Base-by-base conservation (phyloP, 345 rosid species). In the Litchi chinensis region DNA sequence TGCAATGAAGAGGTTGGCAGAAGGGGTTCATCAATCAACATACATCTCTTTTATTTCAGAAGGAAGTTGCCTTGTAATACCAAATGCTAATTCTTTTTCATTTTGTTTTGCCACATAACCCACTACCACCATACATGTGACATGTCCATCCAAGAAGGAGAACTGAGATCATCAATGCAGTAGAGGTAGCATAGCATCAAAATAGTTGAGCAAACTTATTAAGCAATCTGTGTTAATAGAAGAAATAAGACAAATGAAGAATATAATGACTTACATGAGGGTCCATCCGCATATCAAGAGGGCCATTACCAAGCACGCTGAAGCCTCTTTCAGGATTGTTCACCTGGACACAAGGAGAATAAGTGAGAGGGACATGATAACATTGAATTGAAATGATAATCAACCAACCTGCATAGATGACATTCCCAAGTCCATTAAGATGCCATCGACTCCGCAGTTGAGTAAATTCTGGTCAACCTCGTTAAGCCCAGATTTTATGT, bases 261-360 rank as follows among this genome's bases (percentile, higher is more conserved):
- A 46, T 46, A 32, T 3, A 46, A 3, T 8, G 0, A 46, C 74
- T 78, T 73, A 93, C 98, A 92, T 88, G 93, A 77, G 98, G 95
- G 87, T 95, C 98, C 96, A 95, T 95, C 2, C 97, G 88, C 99
- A 95, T 95, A 70, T 95, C 99, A 81, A 95, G 99, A 79, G 99
- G 99, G 56, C 99, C 98, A 54, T 91, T 78, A 50, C 83, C 87
- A 78, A 92, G 93, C 44, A 91, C 89, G 46, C 98, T 90, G 86
- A 95, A 95, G 66, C 99, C 99, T 85, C 99, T 86, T 54, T 86
- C 88, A 0, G 99, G 93, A 88, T 88, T 89, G 87, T 95, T 91
- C 32, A 95, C 97, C 99, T 93, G 82, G 52, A n/a, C 77, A 71
- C 44, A 59, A 60, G 16, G 26, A 46, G 3, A 8, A 68, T 15